Conservation (phyloP, 768 basidiomycete genomes). For the Mycena albidolilacea region DNA sequence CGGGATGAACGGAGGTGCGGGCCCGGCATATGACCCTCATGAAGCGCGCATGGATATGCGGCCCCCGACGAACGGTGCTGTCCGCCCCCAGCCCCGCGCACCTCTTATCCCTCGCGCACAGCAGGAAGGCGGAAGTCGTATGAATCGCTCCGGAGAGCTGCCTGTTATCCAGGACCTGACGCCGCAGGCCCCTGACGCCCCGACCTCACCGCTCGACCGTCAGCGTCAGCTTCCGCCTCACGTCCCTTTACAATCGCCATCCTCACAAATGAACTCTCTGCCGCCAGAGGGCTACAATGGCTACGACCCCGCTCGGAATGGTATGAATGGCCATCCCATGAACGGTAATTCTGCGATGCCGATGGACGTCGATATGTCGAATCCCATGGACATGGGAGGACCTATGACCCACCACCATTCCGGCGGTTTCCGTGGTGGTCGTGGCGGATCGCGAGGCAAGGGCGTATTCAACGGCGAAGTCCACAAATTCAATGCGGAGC, state of each 20-base stretch:
- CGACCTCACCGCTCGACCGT: constrained; percentile 45
- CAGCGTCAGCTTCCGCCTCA: constrained; percentile 48
- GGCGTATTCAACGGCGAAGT: constrained; percentile 78
- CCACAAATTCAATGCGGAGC: constrained; percentile 76
- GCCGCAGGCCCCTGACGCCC: constrained; percentile 61
- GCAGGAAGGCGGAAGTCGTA: constrained; percentile 65
- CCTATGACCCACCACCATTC: constrained; percentile 45
- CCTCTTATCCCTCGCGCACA: constrained; percentile 70
- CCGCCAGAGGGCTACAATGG: constrained; percentile 32
- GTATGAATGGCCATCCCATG: constrained; percentile 45
- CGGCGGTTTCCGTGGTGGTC: constrained; percentile 52
- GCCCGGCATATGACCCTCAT: constrained; percentile 80
- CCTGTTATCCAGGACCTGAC: constrained; percentile 90
- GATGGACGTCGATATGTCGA: constrained; percentile 51
- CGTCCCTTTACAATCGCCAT: constrained; percentile 38
- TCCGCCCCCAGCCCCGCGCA: constrained; percentile 64
- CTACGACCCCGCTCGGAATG: constrained; percentile 41
- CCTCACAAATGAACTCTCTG: constrained; percentile 27
- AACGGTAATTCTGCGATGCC: constrained; percentile 38
- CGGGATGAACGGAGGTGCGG: constrained; percentile 58
- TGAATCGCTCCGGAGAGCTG: constrained; percentile 75
- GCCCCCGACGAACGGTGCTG: constrained; percentile 55
- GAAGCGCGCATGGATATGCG: constrained; percentile 88
- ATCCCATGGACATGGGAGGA: constrained; percentile 53
- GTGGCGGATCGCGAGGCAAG: constrained; percentile 64